Evolutionary conservation across 2,329 filamentous ascomycete genomes (phyloP), one percentile per base, ranked within the genome.

Genomic region (Ascochyta pisi): DNA sequence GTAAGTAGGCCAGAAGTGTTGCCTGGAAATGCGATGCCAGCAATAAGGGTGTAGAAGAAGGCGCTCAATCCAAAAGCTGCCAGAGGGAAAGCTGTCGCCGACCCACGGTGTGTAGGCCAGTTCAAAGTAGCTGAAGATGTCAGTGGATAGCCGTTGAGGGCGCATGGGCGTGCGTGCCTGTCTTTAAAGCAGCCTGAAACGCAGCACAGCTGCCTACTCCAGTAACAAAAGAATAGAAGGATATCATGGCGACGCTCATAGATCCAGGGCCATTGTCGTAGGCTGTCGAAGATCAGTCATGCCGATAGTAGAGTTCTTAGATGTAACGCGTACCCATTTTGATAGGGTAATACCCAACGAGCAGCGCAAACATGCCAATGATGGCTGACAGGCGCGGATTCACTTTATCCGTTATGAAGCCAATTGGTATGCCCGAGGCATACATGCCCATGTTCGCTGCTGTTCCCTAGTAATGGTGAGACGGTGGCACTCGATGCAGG

Each of bases 361-460:
- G 88, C 37, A 99, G 83, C 27, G 89, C 79, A 16, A 93, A 67
- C 10, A 89, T 86, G 37, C 94, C 94, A 42, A 89, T 79, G 10
- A 96, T 77, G 6, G 95, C 88, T 50, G 92, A 89, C 48, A 90
- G 87, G 47, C 92, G 84, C 39, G 94, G 91, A 0, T 94, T 92
- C 68, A 86, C 89, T 49, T 83, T 81, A 77, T 99, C 95, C 60
- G 96, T 89, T 64, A 97, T 85, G 67, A 96, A 85, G 50, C 95
- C 95, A 61, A 96, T 84, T 1, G 94, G 93, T 66, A 98, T 90
- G 26, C 95, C 95, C 70, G 91, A 84, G 7, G 88, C 88, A 77
- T 98, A 98, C 91, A 97, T 96, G 70, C 94, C 94, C 70, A 98
- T 78, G 70, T 94, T 94, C n/a, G 87, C 90, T 42, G 86, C 84